Conservation (phyloP, 345 rosid genomes). For the Theobroma cacao region DNA sequence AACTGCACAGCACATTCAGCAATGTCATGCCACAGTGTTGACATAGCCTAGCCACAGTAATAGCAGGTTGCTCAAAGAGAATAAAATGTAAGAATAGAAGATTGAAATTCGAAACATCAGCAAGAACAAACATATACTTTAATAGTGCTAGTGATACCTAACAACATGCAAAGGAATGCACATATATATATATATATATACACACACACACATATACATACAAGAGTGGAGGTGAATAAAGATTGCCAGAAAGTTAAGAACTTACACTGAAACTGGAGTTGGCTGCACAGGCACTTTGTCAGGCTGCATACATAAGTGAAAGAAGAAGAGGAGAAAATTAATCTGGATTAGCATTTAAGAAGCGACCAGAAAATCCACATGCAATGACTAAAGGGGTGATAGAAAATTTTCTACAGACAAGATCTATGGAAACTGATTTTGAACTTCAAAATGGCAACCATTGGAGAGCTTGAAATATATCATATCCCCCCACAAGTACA, state of each 20-base stretch:
- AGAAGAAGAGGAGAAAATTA: conserved; percentile 13
- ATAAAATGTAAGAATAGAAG: neutral
- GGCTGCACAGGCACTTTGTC: conserved; percentile 64
- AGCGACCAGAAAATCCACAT: neutral
- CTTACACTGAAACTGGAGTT: conserved; percentile 87
- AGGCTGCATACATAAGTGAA: conserved; percentile 54
- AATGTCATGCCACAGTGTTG: neutral
- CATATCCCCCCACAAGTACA: neutral
- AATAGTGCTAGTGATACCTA: neutral
- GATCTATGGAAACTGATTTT: neutral
- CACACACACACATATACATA: too few relatives aligned
- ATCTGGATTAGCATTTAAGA: conserved; percentile 3
- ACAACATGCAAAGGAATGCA: neutral
- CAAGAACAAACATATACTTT: neutral
- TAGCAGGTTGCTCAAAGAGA: neutral
- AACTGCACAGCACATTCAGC: neutral
- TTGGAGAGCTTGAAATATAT: neutral
- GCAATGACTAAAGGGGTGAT: neutral
- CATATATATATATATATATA: neutral
- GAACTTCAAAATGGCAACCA: neutral
- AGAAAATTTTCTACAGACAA: neutral
- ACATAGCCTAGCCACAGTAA: neutral
- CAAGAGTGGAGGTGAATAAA: conserved; percentile 1
- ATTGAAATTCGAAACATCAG: neutral
- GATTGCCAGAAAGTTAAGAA: conserved; percentile 23